Evolutionary conservation across 106 monocot species (phyloP).

Genomic region (Apostasia shenzhenica): DNA sequence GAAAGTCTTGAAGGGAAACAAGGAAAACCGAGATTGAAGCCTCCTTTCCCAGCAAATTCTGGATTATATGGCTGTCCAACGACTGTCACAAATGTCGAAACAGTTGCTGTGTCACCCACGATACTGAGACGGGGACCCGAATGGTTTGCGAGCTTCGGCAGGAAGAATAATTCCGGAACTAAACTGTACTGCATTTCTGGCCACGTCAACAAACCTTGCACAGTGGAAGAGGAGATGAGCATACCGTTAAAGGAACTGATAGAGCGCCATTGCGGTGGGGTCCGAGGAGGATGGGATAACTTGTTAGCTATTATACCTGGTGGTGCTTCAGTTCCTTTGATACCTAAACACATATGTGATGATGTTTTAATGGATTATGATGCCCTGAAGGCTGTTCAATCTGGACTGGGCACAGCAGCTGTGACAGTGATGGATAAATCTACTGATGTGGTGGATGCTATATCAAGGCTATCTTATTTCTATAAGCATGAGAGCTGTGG

Average conservation of each 20-base stretch:
- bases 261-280: conserved; percentile 47
- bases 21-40: conserved; percentile 59
- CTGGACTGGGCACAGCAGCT: conserved; percentile 69
- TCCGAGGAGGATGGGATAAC: conserved; percentile 72
- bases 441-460: conserved; percentile 72
- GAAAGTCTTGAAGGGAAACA: conserved; percentile 75
- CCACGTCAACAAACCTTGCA: conserved; percentile 78
- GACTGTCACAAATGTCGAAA: conserved; percentile 70
- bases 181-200: conserved; percentile 69
- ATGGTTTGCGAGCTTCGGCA: conserved; percentile 77
- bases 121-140: conserved; percentile 70
- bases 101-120: conserved; percentile 71
- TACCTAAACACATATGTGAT: conserved; percentile 62
- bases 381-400: conserved; percentile 56
- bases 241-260: conserved; percentile 63
- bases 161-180: conserved; percentile 71
- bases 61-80: conserved; percentile 75
- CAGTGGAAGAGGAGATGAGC: conserved; percentile 86
- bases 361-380: conserved; percentile 76
- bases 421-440: conserved; percentile 81
- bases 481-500: conserved; percentile 85
- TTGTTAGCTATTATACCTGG: conserved; percentile 64
- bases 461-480: conserved; percentile 66
- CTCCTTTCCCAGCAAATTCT: conserved; percentile 74
- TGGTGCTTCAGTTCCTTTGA: conserved; percentile 59